A percentile compares a stretch with the other conserved stretches of the same genome.
Conservation (phyloP, 352 stramenopile genomes). For the Pythium plurisporium region DNA sequence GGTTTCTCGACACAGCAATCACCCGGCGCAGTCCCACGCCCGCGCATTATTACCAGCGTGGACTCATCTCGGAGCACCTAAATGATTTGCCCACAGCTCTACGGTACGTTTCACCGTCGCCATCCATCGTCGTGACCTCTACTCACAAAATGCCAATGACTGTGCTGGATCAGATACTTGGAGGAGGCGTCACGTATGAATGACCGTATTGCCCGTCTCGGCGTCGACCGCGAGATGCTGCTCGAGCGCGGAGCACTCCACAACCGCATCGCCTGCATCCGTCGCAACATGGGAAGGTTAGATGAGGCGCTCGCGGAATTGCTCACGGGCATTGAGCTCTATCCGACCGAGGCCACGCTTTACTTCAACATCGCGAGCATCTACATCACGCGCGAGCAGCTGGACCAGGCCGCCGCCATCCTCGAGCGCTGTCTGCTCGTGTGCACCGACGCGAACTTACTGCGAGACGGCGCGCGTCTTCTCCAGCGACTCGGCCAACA, state of each 20-base stretch:
- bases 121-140: not conserved
- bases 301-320: conserved; percentile 32
- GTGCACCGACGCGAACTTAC: not conserved
- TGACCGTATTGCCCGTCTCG: not conserved
- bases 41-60: conserved; percentile 15
- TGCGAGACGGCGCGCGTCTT: not conserved
- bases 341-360: conserved; percentile 35
- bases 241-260: conserved; percentile 17
- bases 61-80: conserved; percentile 3
- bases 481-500: conserved; percentile 1
- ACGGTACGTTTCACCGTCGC: not conserved
- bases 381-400: conserved; percentile 19
- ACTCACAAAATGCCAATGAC: not conserved
- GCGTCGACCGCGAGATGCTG: conserved; percentile 8
- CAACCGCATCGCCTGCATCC: conserved; percentile 46
- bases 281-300: conserved; percentile 20
- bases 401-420: conserved; percentile 11
- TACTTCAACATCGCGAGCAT: conserved; percentile 47
- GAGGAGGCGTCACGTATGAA: conserved; percentile 3
- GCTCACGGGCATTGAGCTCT: conserved; percentile 28
- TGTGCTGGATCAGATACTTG: conserved; percentile 1
- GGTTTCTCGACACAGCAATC: conserved; percentile 16
- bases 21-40: conserved; percentile 5
- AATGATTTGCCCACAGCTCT: conserved; percentile 3
- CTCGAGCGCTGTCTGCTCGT: conserved; percentile 14